Conservation (phyloP, 1,284 basidiomycete species). For the Leccinum fuscescens region DNA sequence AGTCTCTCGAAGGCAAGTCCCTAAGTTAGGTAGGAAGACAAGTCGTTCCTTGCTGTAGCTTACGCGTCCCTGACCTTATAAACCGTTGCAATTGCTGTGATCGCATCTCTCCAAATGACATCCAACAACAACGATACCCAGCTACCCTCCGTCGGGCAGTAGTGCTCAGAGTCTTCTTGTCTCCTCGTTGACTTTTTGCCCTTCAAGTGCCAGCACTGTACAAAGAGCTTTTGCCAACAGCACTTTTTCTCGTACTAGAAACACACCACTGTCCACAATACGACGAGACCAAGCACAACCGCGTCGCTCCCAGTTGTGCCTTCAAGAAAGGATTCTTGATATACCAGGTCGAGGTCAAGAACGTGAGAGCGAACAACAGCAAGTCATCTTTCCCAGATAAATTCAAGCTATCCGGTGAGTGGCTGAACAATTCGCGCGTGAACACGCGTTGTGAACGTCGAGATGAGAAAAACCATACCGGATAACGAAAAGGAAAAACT, state of each 20-base stretch:
- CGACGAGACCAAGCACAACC: constrained; percentile 65
- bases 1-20: neutral
- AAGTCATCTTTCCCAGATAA: too few relatives aligned
- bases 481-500: too few relatives aligned
- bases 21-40: too few relatives aligned
- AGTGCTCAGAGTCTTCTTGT: constrained; percentile 65
- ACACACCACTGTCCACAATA: constrained; percentile 67
- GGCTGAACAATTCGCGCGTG: too few relatives aligned
- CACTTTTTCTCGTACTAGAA: constrained; percentile 66
- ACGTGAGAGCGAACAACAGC: too few relatives aligned
- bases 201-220: constrained; percentile 76
- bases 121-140: constrained; percentile 40
- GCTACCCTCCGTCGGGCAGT: constrained; percentile 64
- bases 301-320: constrained; percentile 69
- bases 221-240: constrained; percentile 64
- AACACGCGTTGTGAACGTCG: too few relatives aligned
- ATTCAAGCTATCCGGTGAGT: too few relatives aligned
- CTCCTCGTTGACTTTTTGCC: constrained; percentile 77
- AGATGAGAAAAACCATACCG: too few relatives aligned
- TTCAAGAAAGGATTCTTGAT: too few relatives aligned
- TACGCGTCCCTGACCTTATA: constrained; percentile 29
- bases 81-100: constrained; percentile 2
- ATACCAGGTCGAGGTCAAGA: too few relatives aligned
- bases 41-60: constrained; percentile 7
- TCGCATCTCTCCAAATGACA: constrained; percentile 2